Evolutionary conservation across 352 stramenopile species (phyloP), one percentile per base, ranked within the genome.

Genomic region (Phytophthora quininea): DNA sequence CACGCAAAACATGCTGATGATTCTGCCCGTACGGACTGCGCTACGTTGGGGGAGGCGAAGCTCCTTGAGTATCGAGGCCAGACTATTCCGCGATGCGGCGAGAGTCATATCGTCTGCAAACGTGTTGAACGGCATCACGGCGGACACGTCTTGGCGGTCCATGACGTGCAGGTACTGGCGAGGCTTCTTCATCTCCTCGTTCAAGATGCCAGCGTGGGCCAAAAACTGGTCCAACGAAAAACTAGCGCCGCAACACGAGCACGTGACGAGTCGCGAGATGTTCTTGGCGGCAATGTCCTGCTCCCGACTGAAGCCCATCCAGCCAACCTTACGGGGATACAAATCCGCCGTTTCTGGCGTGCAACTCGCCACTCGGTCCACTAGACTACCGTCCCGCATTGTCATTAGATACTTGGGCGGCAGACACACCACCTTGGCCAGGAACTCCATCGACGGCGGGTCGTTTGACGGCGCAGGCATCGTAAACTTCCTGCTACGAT

Each of bases 261-360:
- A 78, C 19, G 19, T n/a, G 43, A 54, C 30, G 73, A 52, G 6
- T 54, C 15, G 3, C 49, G 61, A 3, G 48, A 40, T 3, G 31
- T 31, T 4, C 4, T 30, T 29, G 40, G 37, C 35, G 47, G 37
- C 19, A 24, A 24, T 24, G 19, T 24, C 19, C 19, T 24, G 19
- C 14, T 14, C 48, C 6, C 52, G 57, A 50, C 40, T 75, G 37
- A 78, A 72, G 10, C 52, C 42, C 12, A 78, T 2, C 70, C 70
- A 78, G 3, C 70, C 70, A 27, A 51, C 27, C 61, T 78, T 78
- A 10, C 70, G 70, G 9, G 70, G 70, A n/a, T 75, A 78, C 14
- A 57, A 68, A 9, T 61, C 62, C 4, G 15, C 29, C 1, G 24
- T 29, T 38, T 6, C 58, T 24, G 53, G 31, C n/a, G 57, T 75